Conservation (phyloP, 139 green algal genomes). For the Desmodesmus armatus region DNA sequence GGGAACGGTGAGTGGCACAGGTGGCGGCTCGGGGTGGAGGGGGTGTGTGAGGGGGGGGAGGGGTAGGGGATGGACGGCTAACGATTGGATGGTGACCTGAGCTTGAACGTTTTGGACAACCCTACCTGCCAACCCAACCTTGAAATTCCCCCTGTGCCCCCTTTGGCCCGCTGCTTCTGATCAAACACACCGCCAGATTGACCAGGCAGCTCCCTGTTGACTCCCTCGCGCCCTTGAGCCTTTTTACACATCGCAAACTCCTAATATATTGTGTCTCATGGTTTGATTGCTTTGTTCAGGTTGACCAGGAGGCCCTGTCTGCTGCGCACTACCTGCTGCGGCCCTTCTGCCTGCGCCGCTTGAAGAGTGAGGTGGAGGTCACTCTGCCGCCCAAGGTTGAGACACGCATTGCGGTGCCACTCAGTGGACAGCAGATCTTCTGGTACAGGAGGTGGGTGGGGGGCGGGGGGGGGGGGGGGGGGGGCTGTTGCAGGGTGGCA, state of each 20-base stretch:
- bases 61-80: too few species aligned
- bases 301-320: conserved; percentile 68
- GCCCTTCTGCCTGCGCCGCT: conserved; percentile 84
- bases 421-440: conserved; percentile 69
- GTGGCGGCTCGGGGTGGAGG: too few species aligned
- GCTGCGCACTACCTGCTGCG: conserved; percentile 74
- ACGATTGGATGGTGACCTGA: too few species aligned
- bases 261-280: not conserved
- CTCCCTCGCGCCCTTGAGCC: too few species aligned
- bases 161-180: too few species aligned
- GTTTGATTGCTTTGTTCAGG: conserved; percentile 36
- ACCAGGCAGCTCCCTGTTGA: too few species aligned
- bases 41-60: too few species aligned
- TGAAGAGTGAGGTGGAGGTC: conserved; percentile 76
- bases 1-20: conserved; percentile 62
- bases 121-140: too few species aligned
- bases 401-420: conserved; percentile 75
- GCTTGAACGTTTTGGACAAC: too few species aligned
- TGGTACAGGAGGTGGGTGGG: conserved; percentile 51
- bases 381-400: conserved; percentile 72
- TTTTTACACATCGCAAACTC: not conserved
- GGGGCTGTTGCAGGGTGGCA: not conserved
- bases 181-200: too few species aligned
- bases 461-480: too few species aligned
- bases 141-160: too few species aligned